Percentiles rank a stretch among this genome's conserved stretches.
Evolutionary conservation across 768 basidiomycete genomes (phyloP).

Genomic region (Galerina marginata): DNA sequence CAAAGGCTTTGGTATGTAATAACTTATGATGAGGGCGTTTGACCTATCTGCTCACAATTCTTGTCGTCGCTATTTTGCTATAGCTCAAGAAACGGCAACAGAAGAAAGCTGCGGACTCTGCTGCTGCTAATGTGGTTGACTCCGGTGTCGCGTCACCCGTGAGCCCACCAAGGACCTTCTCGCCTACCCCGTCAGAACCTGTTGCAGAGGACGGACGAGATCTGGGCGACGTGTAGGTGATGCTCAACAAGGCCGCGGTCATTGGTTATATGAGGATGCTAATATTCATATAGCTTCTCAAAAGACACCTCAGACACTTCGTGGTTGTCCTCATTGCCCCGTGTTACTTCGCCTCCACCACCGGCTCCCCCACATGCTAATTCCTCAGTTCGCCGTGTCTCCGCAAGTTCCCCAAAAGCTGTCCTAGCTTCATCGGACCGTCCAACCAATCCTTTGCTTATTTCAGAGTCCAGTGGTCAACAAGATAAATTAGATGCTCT

Average conservation of each 20-base stretch:
- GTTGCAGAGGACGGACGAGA: slow-evolving; percentile 54
- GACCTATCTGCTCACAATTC: slow-evolving; percentile 4
- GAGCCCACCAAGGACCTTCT: slow-evolving; percentile 45
- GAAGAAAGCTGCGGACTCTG: slow-evolving; percentile 61
- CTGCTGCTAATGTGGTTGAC: slow-evolving; percentile 27
- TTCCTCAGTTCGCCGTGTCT: slow-evolving; percentile 19
- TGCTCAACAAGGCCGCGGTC: slow-evolving; percentile 11
- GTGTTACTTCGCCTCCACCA: slow-evolving; percentile 43
- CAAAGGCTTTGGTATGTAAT: slow-evolving; percentile 74
- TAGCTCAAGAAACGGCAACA: slow-evolving; percentile 85
- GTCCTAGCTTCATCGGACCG: slow-evolving; percentile 25
- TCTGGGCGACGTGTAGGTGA: slow-evolving; percentile 69
- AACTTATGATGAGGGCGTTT: slow-evolving; percentile 1
- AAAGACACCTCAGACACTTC: slow-evolving; percentile 53
- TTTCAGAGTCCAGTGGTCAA: slow-evolving; percentile 19
- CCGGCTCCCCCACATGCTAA: slow-evolving; percentile 18
- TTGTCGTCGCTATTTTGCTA: slow-evolving; percentile 13
- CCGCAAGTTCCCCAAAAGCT: slow-evolving; percentile 25
- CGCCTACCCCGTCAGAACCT: slow-evolving; percentile 54
- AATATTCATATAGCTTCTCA: slow-evolving; percentile 40
- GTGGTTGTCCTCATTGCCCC: slow-evolving; percentile 69
- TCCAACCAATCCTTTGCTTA: slow-evolving; percentile 24
- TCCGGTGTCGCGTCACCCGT: slow-evolving; percentile 47
- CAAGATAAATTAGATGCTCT: slow-evolving; percentile 24
- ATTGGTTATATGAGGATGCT: slow-evolving; percentile 9